Evolutionary conservation across 805 yeast species (phyloP), one percentile per base, ranked within the genome.

Genomic region (Wickerhamiella australiensis): DNA sequence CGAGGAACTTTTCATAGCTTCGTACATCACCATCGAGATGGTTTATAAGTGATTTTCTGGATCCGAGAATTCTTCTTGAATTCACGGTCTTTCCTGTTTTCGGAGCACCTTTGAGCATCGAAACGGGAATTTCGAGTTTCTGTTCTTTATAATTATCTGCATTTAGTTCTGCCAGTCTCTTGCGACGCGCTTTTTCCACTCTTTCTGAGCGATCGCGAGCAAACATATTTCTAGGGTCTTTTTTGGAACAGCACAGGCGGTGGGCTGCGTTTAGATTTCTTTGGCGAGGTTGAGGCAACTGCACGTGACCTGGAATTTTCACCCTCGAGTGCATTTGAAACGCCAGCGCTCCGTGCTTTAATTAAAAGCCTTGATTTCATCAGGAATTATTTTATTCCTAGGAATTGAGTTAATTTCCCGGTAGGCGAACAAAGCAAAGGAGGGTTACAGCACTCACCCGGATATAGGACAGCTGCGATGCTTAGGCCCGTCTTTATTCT

Each of bases 1-100:
- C 56, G 35, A 54, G 49, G 50, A 57, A 66, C 27, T 52, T 43
- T 31, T 56, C 57, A 3, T 68, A 60, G 7, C 64, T 59, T 5
- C 51, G 44, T 2, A 63, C 63, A 50, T 69, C 74, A 47, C 69
- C 74, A 48, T 69, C 74, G 37, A 67, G 57, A 40, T 64, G 64
- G 45, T 69, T 68, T 5, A 61, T 58, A 15, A 69, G 54, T 1
- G 68, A 60, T 51, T 68, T 69, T 40, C 61, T 61, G 7, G 70
- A 65, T 5, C 59, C 66, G 9, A 69, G 56, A 11, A 70, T 62
- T 40, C 68, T 61, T 9, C 71, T 54, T 2, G 64, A 56, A 42
- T 60, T 63, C 18, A 61, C 59, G 0, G 67, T 61, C 35, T 56
- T 57, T 20, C 62, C 62, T 1, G 55, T 50, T 18, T 57, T 47